Base-by-base conservation (phyloP, 805 yeast species). In the Pichia manshurica region DNA sequence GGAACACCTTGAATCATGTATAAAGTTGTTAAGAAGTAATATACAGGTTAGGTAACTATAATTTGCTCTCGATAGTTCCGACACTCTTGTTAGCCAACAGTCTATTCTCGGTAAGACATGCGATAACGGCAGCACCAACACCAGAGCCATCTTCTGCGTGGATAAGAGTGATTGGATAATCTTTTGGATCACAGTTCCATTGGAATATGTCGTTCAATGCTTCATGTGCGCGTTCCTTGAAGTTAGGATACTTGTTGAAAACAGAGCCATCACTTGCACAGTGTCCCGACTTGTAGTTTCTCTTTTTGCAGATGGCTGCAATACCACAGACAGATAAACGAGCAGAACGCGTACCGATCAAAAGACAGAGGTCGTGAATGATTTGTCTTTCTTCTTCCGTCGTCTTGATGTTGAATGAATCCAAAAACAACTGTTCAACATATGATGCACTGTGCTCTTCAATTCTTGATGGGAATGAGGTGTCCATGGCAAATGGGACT, bases 251-350 rank as follows among this genome's bases (percentile, higher is more conserved):
- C 70, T 77, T 85, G 79, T 89, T 88, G 77, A 75, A 87, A 35
- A 91, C 98, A 12, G 96, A 88, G 54, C 99, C 98, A 65, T 91
- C 99, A 53, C 96, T 96, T 47, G 98, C 99, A 68, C 90, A 87
- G 63, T 88, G 89, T 45, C 82, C 90, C 36, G 83, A 75, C 55
- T 70, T 68, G 73, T 82, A 79, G 49, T 80, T 81, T 75, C 91
- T 83, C 81, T 89, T 89, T 65, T 82, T 77, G 67, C 91, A 84
- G 62, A 91, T 82, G 49, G 96, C 97, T 49, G 96, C 97, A 58
- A 90, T 84, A 64, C 96, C 97, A 73, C 96, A 88, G 51, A 87
- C 84, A 21, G 96, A 84, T 60, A 91, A 77, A 67, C 98, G 82
- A 16, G 97, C 88, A 35, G 97, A 81, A 70, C 99, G 81, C 48